Evolutionary conservation across 2,329 filamentous ascomycete genomes (phyloP), one percentile per base, ranked within the genome.

Genomic region (Aspergillus costaricaensis): DNA sequence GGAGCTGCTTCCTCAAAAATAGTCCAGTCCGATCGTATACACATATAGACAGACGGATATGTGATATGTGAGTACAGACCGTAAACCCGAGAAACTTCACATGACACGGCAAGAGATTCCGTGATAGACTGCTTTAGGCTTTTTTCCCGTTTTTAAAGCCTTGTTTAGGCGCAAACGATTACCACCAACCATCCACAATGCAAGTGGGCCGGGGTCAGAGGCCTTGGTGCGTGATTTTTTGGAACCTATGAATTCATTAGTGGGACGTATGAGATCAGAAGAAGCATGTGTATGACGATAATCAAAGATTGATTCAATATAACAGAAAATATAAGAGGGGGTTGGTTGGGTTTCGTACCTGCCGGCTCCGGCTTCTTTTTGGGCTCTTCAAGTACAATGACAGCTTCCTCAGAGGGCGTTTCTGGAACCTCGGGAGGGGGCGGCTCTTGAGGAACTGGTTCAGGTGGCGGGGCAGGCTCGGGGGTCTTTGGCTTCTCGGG

Each of bases 401-500:
- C 51, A 38, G 59, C 57, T 27, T 63, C 58, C 36, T 66, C 67
- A 47, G 64, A 63, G 30, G 65, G 58, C 19, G 61, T 55, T 59
- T 59, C 36, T 19, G 68, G 60, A 50, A 64, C 59, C 38, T 67
- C 64, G 25, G 68, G 57, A 17, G 66, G 65, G n/a, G 64, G 59
- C 19, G 61, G 55, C 7, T 60, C 61, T 41, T 69, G 65, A 38
- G 70, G 68, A 12, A 69, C 68, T 30, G 73, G 62, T 7, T 66
- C 67, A 19, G 58, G 41, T 19, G 71, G 59, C 6, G 70, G 68
- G 19, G 70, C 67, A 44, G 75, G 75, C 19, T 79, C 77, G 19
- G 78, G 74, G 17, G 70, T 70, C 55, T 77, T 77, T n/a, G 77
- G 76, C 52, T 77, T 77, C 62, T 86, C 84, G 12, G 83, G 83